phyloP scores from a whole-genome alignment of 2,329 filamentous ascomycete species.

The Elsinoe perseae region DNA sequence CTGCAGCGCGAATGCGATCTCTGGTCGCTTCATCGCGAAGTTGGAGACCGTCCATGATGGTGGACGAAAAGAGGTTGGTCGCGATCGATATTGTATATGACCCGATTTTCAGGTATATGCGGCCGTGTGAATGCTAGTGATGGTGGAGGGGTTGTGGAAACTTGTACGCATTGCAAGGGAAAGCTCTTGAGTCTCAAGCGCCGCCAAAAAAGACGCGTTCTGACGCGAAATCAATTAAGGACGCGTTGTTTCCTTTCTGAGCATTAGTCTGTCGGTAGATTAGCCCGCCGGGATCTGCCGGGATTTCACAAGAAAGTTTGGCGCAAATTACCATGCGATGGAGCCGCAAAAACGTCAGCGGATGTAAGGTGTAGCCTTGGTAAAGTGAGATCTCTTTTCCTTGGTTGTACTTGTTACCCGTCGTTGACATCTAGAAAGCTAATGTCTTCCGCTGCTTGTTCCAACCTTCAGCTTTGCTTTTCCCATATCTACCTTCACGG shows the following conservation, averaged over 20 bases:
- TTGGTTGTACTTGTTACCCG: not conserved
- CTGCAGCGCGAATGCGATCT: conserved; percentile 77
- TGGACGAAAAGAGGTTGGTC: not conserved
- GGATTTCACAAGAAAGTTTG: not conserved
- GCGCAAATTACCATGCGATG: conserved; percentile 2
- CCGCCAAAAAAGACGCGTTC: not conserved
- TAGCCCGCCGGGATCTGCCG: conserved; percentile 2
- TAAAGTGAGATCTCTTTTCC: not conserved
- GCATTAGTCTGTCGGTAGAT: not conserved
- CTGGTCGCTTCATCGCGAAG: conserved; percentile 77
- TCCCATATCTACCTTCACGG: not conserved
- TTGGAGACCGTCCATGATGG: conserved; percentile 61
- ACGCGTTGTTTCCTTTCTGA: not conserved
- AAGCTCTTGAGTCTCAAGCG: not conserved
- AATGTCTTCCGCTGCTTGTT: conserved; percentile 1
- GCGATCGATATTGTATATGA: not conserved
- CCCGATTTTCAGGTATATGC: not conserved
- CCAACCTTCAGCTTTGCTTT: not conserved
- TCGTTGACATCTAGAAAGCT: not conserved
- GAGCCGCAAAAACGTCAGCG: conserved; percentile 4
- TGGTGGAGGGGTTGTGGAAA: not conserved
- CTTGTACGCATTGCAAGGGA: not conserved
- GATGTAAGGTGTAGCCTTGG: not conserved
- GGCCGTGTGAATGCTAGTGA: not conserved
- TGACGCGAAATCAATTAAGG: conserved; percentile 6